These are phyloP conservation scores for Umbelopsis sp. DNA, from an alignment of 371 early-diverging fungal genomes.

Conservation along the genomic window DNA sequence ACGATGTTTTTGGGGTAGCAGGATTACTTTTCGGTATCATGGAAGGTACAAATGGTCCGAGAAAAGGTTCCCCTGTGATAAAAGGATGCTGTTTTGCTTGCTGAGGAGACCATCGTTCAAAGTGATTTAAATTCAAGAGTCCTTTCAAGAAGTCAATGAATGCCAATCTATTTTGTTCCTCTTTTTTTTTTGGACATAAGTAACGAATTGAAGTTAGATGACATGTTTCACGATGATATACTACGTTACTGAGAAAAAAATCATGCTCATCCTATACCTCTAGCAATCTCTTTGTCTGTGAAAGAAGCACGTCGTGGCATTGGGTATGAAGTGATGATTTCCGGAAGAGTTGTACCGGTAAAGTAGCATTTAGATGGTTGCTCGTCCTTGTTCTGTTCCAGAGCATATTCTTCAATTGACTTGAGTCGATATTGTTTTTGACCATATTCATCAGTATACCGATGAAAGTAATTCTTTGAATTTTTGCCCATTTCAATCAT, in stretches of 20 bases:
- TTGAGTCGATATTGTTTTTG: constrained; percentile 72
- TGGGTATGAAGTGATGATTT: constrained; percentile 85
- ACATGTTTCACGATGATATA: too few species aligned
- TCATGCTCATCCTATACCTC: constrained; percentile 42
- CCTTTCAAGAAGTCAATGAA: constrained; percentile 89
- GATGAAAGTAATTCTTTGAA: constrained; percentile 76
- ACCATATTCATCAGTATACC: constrained; percentile 43
- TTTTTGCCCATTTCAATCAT: constrained; percentile 87
- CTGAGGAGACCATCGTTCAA: constrained; percentile 88
- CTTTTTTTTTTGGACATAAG: constrained; percentile 26
- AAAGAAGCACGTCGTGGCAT: constrained; percentile 68
- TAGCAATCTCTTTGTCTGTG: constrained; percentile 72
- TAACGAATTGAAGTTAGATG: too few species aligned
- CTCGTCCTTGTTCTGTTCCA: constrained; percentile 70
- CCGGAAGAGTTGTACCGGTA: constrained; percentile 70
- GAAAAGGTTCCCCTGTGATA: constrained; percentile 84
- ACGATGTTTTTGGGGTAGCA: constrained; percentile 19
- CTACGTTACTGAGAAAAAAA: too few species aligned
- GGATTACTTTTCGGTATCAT: constrained; percentile 40
- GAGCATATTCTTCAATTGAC: constrained; percentile 75
- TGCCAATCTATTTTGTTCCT: constrained; percentile 59
- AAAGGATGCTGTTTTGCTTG: constrained; percentile 93
- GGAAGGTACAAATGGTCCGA: constrained; percentile 45
- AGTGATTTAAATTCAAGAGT: constrained; percentile 83
- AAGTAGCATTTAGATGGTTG: constrained; percentile 91